Evolutionary conservation across 257 asterid genomes (phyloP).

Genomic region (Fraxinus americana): DNA sequence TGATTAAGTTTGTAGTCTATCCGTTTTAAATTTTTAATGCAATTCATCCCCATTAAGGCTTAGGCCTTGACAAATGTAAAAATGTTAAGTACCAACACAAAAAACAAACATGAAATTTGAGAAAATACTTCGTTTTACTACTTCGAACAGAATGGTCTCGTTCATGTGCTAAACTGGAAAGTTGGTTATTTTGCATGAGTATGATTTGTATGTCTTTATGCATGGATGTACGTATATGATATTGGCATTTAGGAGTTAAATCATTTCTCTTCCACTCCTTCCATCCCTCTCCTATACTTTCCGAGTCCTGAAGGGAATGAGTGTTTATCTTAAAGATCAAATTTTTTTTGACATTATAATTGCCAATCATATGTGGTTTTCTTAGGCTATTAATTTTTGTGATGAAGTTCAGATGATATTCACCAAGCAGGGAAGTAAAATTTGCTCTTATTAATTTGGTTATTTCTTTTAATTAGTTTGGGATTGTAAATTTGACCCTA

Average conservation of each 20-base stretch:
- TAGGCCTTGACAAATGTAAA: background rate
- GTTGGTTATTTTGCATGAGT: no score
- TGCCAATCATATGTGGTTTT: background rate
- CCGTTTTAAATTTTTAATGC: background rate
- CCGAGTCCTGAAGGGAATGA: background rate
- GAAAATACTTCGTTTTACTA: background rate
- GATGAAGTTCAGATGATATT: background rate
- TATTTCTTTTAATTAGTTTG: no score
- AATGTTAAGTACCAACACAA: background rate
- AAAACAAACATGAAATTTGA: background rate
- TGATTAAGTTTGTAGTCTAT: background rate
- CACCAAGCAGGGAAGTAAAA: background rate
- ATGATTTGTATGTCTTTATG: no score
- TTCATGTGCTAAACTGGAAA: no score
- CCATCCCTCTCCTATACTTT: background rate
- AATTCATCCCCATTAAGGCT: background rate
- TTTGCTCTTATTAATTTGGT: no score
- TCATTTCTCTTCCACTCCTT: background rate
- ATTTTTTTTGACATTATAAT: background rate
- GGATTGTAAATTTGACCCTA: no score
- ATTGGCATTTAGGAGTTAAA: slow-evolving; percentile 1
- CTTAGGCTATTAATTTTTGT: background rate
- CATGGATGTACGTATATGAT: background rate
- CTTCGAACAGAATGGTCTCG: no score
- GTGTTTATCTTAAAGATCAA: background rate